phyloP scores from a whole-genome alignment of 345 rosid genomes.

The Garcia nutans region DNA sequence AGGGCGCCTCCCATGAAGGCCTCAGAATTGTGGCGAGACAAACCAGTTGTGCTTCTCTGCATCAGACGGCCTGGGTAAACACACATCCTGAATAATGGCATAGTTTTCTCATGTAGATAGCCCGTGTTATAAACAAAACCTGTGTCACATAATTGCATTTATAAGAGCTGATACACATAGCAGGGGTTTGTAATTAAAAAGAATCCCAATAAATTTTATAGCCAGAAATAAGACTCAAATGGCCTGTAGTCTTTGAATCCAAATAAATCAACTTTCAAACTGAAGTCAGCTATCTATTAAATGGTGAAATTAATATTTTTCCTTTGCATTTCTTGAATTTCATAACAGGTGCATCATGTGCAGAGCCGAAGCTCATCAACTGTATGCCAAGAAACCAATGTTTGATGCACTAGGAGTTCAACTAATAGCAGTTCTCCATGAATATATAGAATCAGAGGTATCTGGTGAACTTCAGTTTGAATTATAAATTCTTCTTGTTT shows the following conservation, averaged over 20 bases:
- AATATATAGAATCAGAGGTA: conserved; percentile 65
- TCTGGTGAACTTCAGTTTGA: conserved; percentile 7
- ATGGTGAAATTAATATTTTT: conserved; percentile 2
- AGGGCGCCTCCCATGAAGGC: conserved; percentile 66
- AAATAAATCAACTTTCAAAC: not conserved
- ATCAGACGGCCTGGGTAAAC: conserved; percentile 62
- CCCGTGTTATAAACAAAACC: not conserved
- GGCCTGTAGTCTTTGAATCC: not conserved
- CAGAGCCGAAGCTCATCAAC: conserved; percentile 73
- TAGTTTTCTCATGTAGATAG: not conserved
- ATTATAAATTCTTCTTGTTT: conserved; percentile 13
- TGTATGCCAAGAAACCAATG: conserved; percentile 54
- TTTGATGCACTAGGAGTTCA: conserved; percentile 64
- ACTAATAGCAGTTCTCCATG: conserved; percentile 60
- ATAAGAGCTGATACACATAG: not conserved
- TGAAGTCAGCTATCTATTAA: not conserved
- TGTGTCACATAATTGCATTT: not conserved
- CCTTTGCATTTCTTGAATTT: conserved; percentile 17
- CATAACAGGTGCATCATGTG: conserved; percentile 68
- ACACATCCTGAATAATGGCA: conserved; percentile 3
- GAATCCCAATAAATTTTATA: not conserved
- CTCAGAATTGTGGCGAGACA: conserved; percentile 54
- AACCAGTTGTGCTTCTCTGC: conserved; percentile 58
- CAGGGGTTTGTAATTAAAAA: not conserved
- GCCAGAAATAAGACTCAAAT: not conserved